phyloP scores from a whole-genome alignment of 2,329 filamentous ascomycete genomes.

The Elsinoe batatas region DNA sequence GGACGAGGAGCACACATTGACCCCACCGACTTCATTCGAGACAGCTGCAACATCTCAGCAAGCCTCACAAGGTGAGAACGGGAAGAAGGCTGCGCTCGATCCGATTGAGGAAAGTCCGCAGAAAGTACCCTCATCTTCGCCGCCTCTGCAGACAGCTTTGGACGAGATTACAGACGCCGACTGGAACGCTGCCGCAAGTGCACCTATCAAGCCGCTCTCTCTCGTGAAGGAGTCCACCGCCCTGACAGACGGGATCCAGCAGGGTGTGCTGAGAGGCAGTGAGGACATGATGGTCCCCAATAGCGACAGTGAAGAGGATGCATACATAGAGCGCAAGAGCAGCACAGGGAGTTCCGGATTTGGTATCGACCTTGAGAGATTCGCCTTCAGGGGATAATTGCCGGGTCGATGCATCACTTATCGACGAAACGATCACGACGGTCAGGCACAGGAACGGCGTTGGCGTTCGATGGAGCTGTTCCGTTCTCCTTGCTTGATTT shows the following conservation, averaged over 20 bases:
- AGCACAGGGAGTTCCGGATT: constrained; percentile 21
- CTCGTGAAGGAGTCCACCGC: constrained; percentile 4
- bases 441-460: neutral
- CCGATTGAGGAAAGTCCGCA: constrained; percentile 8
- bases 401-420: neutral
- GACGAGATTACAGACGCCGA: constrained; percentile 11
- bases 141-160: neutral
- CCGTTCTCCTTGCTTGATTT: neutral
- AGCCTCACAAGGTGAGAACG: neutral
- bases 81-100: neutral
- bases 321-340: neutral
- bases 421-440: constrained; percentile 3
- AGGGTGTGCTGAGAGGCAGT: constrained; percentile 29
- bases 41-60: neutral
- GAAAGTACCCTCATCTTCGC: neutral
- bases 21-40: constrained; percentile 22
- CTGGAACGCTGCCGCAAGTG: neutral
- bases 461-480: neutral
- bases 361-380: constrained; percentile 30
- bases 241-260: neutral
- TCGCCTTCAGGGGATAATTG: constrained; percentile 25
- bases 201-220: constrained; percentile 6
- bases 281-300: constrained; percentile 39
- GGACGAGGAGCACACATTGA: constrained; percentile 14
- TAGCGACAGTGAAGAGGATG: constrained; percentile 32